Percentiles rank a stretch among this genome's conserved stretches.
phyloP scores from a whole-genome alignment of 2,329 filamentous ascomycete species.

The Aureobasidium sp. region DNA sequence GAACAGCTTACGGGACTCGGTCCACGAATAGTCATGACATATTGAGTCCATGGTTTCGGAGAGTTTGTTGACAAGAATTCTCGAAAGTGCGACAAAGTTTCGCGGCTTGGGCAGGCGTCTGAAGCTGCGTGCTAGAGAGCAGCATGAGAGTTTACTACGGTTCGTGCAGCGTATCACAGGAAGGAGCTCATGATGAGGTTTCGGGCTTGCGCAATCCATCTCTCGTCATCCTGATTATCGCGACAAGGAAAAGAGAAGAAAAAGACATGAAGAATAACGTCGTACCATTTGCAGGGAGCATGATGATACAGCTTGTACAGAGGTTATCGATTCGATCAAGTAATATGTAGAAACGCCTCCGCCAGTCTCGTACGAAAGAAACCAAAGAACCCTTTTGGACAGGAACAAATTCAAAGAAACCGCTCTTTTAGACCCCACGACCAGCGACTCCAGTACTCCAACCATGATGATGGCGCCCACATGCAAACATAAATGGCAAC shows the following conservation, averaged over 20 bases:
- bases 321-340: slow-evolving; percentile 9
- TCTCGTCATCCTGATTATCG: neutral
- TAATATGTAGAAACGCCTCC: slow-evolving; percentile 13
- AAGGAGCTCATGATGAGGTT: neutral
- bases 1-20: neutral
- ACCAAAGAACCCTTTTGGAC: slow-evolving; percentile 3
- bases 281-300: slow-evolving; percentile 4
- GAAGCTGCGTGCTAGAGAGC: neutral
- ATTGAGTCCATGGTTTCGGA: neutral
- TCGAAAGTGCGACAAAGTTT: neutral
- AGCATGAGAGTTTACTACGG: neutral
- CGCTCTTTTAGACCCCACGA: slow-evolving; percentile 14
- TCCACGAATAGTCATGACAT: neutral
- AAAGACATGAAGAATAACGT: slow-evolving; percentile 6
- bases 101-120: neutral
- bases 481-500: slow-evolving; percentile 15
- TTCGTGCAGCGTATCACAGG: neutral
- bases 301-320: slow-evolving; percentile 14
- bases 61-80: neutral
- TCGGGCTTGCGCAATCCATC: neutral
- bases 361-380: slow-evolving; percentile 12
- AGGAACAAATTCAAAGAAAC: slow-evolving; percentile 13
- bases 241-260: neutral
- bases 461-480: slow-evolving; percentile 15
- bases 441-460: slow-evolving; percentile 12